phyloP scores from a whole-genome alignment of 2,329 filamentous ascomycete species.

The Dendryphion nanum region DNA sequence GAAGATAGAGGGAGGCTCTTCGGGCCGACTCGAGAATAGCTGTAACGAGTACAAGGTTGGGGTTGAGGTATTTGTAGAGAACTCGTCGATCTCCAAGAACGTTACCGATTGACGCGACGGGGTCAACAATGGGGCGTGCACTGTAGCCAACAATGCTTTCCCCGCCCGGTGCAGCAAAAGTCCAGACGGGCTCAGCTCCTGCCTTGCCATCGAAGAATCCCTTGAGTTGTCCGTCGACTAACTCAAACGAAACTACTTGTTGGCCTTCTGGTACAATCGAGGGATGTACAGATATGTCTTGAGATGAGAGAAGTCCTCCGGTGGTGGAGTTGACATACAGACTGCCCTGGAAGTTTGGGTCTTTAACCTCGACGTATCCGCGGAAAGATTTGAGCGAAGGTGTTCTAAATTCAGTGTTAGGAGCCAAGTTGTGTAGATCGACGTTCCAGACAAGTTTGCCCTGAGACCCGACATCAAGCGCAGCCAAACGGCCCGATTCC shows the following conservation, averaged over 20 bases:
- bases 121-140: slow-evolving; percentile 71
- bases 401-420: slow-evolving; percentile 61
- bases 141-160: slow-evolving; percentile 69
- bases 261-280: slow-evolving; percentile 17
- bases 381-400: slow-evolving; percentile 42
- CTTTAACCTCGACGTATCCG: slow-evolving; percentile 34
- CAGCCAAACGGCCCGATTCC: slow-evolving; percentile 73
- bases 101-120: slow-evolving; percentile 90
- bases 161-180: slow-evolving; percentile 64
- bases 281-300: slow-evolving; percentile 13
- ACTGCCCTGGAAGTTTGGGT: slow-evolving; percentile 18
- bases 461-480: slow-evolving; percentile 71
- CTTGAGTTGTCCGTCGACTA: slow-evolving; percentile 32
- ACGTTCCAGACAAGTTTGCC: slow-evolving; percentile 76
- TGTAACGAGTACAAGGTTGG: slow-evolving; percentile 77
- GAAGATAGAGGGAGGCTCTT: slow-evolving; percentile 69
- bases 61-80: slow-evolving; percentile 94
- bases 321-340: slow-evolving; percentile 35
- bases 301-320: slow-evolving; percentile 21
- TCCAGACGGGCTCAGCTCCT: slow-evolving; percentile 57
- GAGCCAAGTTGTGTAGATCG: slow-evolving; percentile 58
- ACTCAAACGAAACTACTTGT: slow-evolving; percentile 29
- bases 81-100: slow-evolving; percentile 91
- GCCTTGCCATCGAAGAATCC: slow-evolving; percentile 25
- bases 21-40: slow-evolving; percentile 59